These are phyloP conservation scores for Gamsiella multidivaricata DNA, from an alignment of 192 early-diverging fungal genomes.

Conservation along the genomic window DNA sequence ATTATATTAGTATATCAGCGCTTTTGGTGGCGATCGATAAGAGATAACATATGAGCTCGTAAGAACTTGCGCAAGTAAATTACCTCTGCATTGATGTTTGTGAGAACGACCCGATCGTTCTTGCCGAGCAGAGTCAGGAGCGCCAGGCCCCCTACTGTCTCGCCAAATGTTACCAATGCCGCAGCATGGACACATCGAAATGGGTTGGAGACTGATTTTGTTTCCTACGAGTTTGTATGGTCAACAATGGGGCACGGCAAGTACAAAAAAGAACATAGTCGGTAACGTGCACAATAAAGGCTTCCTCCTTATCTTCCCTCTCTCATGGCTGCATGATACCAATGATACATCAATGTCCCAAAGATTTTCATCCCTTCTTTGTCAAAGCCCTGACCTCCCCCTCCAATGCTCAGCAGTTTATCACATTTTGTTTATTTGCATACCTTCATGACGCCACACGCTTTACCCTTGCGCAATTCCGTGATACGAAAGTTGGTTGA, in stretches of 20 bases:
- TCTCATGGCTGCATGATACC: too few relatives aligned
- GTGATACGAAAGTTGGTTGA: constrained; percentile 65
- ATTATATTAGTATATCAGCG: neutral
- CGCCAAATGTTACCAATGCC: constrained; percentile 64
- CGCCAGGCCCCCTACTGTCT: constrained; percentile 63
- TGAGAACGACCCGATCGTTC: constrained; percentile 60
- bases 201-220: constrained; percentile 58
- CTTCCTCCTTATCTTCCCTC: too few relatives aligned
- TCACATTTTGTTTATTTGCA: neutral
- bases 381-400: too few relatives aligned
- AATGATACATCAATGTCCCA: too few relatives aligned
- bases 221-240: constrained; percentile 52
- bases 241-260: neutral
- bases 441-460: constrained; percentile 65
- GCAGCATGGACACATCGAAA: constrained; percentile 63
- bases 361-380: too few relatives aligned
- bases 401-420: too few relatives aligned
- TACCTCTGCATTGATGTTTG: constrained; percentile 63
- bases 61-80: too few relatives aligned
- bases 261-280: neutral
- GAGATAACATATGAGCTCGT: too few relatives aligned
- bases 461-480: constrained; percentile 61
- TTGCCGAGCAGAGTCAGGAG: constrained; percentile 54
- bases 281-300: neutral
- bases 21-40: too few relatives aligned